Evolutionary conservation across 192 early-diverging fungal genomes (phyloP), one percentile per base, ranked within the genome.

Genomic region (Linnemannia elongata): DNA sequence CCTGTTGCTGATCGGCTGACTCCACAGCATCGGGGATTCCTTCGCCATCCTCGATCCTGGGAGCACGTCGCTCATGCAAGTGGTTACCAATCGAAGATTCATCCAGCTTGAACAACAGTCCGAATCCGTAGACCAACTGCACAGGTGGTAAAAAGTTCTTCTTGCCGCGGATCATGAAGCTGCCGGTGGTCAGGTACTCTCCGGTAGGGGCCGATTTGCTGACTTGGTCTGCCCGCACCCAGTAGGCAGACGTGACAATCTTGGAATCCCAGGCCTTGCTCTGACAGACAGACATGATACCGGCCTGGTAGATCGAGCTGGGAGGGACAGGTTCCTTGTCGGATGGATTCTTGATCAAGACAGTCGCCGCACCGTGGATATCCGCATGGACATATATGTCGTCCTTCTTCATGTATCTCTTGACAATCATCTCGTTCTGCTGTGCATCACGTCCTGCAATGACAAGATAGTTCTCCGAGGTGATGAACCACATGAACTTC

Each of bases 211-310:
- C 97, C 4, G 95, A 93, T 85, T 97, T 98, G 76, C 94, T 95
- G 45, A 89, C 92, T 60, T 98, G 97, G 75, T 95, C 90, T 2
- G 93, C 93, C 70, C 93, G 83, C 12, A 99, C 98, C 98, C 98
- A 99, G 93, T 96, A 99, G 1, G 98, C 97, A 36, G 93, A 94
- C 8, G 96, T 98, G 22, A 99, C 93, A 80, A 98, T 96, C 85
- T 99, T 99, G 35, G 96, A 93, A 70, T 99, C 98, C 98, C 98
- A 99, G 15, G 98, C 98, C 35, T 95, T 94, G 41, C 96, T 97
- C 86, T 97, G 94, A 72, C 97, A 97, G 3, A 99, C 95, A 55
- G 96, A 96, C 97, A 99, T 98, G 41, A 96, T 93, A 18, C 96
- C 97, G 7, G 98, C 98, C 90, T 99, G 98, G 80, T 95, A 95